phyloP scores from a whole-genome alignment of 2,329 filamentous ascomycete genomes.

The Fusarium sp. region DNA sequence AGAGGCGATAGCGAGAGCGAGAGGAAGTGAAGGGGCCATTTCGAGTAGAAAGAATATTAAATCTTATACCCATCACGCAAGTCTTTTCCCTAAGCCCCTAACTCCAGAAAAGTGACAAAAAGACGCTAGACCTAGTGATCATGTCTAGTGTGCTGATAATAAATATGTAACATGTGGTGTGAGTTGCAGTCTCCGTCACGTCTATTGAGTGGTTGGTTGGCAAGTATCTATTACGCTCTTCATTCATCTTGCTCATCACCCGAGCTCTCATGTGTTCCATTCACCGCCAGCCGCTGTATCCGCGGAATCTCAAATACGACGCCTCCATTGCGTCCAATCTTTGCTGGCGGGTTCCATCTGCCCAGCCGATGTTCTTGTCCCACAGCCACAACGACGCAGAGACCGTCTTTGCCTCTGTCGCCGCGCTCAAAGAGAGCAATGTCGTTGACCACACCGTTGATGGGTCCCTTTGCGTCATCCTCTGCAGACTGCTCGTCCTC shows the following conservation, averaged over 20 bases:
- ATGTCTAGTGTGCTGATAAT: conserved; percentile 23
- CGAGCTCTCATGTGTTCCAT: conserved; percentile 49
- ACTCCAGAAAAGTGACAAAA: conserved; percentile 23
- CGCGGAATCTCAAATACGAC: conserved; percentile 84
- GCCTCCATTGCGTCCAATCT: conserved; percentile 79
- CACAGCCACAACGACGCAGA: conserved; percentile 87
- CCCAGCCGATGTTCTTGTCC: conserved; percentile 89
- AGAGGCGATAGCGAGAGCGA: background rate
- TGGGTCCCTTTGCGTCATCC: conserved; percentile 49
- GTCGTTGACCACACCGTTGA: conserved; percentile 87
- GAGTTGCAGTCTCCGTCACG: conserved; percentile 29
- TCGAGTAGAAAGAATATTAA: conserved; percentile 30
- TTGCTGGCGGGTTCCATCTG: conserved; percentile 75
- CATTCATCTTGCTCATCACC: conserved; percentile 41
- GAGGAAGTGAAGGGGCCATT: background rate
- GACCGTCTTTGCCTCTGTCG: conserved; percentile 76
- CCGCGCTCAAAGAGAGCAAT: conserved; percentile 88
- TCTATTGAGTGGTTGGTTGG: conserved; percentile 41
- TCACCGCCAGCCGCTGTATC: conserved; percentile 49
- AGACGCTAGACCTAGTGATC: conserved; percentile 4
- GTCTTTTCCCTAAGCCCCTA: conserved; percentile 18
- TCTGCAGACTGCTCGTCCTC: conserved; percentile 42
- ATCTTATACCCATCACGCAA: conserved; percentile 31
- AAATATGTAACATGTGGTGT: conserved; percentile 27
- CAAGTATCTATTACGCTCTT: conserved; percentile 41